Evolutionary conservation across 805 yeast species (phyloP).

Genomic region (Cyberlindnera misumaiensis): DNA sequence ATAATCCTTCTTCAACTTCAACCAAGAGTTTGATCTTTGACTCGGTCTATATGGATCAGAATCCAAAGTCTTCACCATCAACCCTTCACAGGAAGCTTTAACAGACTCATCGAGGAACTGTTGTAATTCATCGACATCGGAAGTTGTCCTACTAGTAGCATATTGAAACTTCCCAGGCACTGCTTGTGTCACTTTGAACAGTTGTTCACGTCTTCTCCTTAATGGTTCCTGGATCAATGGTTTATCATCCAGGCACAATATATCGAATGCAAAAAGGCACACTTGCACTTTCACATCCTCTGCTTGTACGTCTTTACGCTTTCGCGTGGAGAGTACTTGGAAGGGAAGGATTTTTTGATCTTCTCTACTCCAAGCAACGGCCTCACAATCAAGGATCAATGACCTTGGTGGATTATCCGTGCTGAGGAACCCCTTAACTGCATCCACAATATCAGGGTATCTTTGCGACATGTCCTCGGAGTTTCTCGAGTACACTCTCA

Average conservation of each 20-base stretch:
- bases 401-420: slow-evolving; percentile 28
- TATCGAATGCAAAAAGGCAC: slow-evolving; percentile 88
- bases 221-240: slow-evolving; percentile 63
- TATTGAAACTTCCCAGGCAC: slow-evolving; percentile 75
- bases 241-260: slow-evolving; percentile 67
- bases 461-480: slow-evolving; percentile 96
- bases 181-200: slow-evolving; percentile 48
- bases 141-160: slow-evolving; percentile 69
- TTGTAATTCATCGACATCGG: slow-evolving; percentile 70
- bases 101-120: slow-evolving; percentile 82
- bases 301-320: slow-evolving; percentile 85
- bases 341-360: slow-evolving; percentile 82
- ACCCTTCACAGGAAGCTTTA: slow-evolving; percentile 86
- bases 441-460: slow-evolving; percentile 81
- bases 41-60: slow-evolving; percentile 92
- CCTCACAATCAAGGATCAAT: slow-evolving; percentile 89
- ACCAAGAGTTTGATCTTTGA: slow-evolving; percentile 91
- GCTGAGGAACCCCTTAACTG: slow-evolving; percentile 53
- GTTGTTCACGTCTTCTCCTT: slow-evolving; percentile 57
- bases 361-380: slow-evolving; percentile 92
- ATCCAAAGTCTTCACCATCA: slow-evolving; percentile 87
- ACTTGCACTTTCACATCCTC: slow-evolving; percentile 86
- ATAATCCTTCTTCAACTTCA: slow-evolving; percentile 91
- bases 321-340: slow-evolving; percentile 87
- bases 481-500: slow-evolving; percentile 83